A percentile compares a stretch with the other conserved stretches of the same genome.
Conservation (phyloP, 495 filamentous ascomycete genomes). For the Tuber indicum region DNA sequence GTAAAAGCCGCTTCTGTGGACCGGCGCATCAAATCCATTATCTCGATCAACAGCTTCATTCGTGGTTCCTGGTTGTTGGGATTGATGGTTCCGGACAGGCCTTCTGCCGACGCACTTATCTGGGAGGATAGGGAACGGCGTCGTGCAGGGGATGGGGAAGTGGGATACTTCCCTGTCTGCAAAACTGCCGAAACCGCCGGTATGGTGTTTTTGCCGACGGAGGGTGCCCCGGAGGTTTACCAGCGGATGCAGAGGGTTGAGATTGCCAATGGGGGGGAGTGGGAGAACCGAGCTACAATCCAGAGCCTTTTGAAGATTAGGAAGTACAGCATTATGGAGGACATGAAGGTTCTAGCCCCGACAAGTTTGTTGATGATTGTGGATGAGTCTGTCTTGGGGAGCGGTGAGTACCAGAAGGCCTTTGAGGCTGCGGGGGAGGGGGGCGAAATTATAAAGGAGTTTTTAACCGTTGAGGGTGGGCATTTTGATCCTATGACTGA, state of each 20-base stretch:
- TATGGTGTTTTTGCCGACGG: not conserved
- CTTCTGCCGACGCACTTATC: not conserved
- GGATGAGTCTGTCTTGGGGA: not conserved
- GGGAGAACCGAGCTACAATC: conserved; percentile 13
- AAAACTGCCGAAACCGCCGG: not conserved
- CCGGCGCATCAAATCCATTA: conserved; percentile 14
- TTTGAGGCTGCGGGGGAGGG: not conserved
- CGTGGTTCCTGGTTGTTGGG: not conserved
- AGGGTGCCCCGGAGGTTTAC: not conserved
- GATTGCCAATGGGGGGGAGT: not conserved
- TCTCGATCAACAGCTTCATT: conserved; percentile 8
- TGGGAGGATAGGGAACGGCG: conserved; percentile 9
- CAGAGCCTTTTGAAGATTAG: conserved; percentile 13
- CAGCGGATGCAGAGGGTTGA: conserved; percentile 5
- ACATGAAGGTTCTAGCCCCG: not conserved
- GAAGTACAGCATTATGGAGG: not conserved
- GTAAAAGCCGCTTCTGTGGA: conserved; percentile 11
- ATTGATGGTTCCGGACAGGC: not conserved
- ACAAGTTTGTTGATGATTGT: conserved; percentile 25
- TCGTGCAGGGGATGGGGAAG: conserved; percentile 7
- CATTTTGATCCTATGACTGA: conserved; percentile 3
- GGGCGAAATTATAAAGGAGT: conserved; percentile 3
- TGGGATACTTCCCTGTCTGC: conserved; percentile 3
- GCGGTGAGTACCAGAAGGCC: not conserved
- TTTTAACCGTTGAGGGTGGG: not conserved